Base-by-base conservation (phyloP, 345 rosid genomes). In the Rhodomyrtus tomentosa region DNA sequence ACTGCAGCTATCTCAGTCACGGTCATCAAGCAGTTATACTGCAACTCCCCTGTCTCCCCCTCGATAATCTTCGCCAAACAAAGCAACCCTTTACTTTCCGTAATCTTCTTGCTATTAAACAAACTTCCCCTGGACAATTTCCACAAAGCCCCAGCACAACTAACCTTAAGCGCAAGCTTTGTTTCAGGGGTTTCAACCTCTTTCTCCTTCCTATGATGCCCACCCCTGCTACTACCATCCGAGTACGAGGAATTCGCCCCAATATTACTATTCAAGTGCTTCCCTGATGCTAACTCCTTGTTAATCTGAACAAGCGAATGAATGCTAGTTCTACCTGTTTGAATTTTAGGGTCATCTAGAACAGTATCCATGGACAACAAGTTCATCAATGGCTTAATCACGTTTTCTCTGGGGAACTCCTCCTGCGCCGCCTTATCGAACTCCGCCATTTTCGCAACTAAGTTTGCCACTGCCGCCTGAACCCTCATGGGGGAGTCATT, bases 301-400 rank as follows among this genome's bases (percentile, higher is more conserved):
- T 93, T 93, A 90, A 92, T 87, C 81, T 92, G 90, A 55, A 93
- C 90, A 55, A 93, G 85, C 9, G 95, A 90, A 80, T 89, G 92
- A 84, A 93, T 88, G 73, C 91, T 88, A 25, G 89, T 86, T 55
- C 87, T 92, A 21, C 51, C 84, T 13, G 90, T 14, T 55, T 84
- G 86, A 51, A 81, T 81, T 54, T 83, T 87, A 6, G 88, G 55
- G 15, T 72, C 82, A 38, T 91, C 89, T 81, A 89, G 54, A 82
- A 55, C 88, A 72, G 90, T 83, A 79, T 89, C 93, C 51, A 55
- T 42, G 5, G 93, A 89, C 80, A 93, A 58, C 80, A 90, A 82
- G 5, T 89, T 91, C 24, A 93, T 83, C 88, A 93, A 84, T 6
- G 90, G 93, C 82, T 89, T 89, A 0, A 87, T 91, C 36, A 91